Evolutionary conservation across 1,139 yeast species (phyloP), one percentile per base, ranked within the genome.

Genomic region (Taphrina betulina): DNA sequence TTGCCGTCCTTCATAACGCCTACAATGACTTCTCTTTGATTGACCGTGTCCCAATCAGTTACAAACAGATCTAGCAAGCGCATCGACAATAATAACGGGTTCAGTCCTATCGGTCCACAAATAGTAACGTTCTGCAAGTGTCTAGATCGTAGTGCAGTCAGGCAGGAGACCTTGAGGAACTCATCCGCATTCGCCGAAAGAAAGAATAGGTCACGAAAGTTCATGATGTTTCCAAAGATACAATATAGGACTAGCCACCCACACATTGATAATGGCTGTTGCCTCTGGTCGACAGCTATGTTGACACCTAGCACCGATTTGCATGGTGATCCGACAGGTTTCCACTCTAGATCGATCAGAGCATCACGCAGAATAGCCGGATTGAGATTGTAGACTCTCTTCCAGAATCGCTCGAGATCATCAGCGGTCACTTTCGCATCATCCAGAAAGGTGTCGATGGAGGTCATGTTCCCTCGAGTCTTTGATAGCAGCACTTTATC

Each of bases 361-460:
- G 42, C 42, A 23, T 38, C 42, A 14, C 29, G 42, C 42, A 38
- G 29, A 10, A 19, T 38, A 7, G 42, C 42, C 14, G 42, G 42
- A 12, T 38, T 38, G 42, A 38, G 16, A 19, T 22, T 14, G 29
- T 28, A 8, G 19, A 29, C 24, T 17, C 29, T 29, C 10, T 7
- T 38, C 42, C 42, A 38, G 29, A 38, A 22, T 14, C 42, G 22
- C 10, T 38, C 42, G 29, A 38, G 14, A n/a, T 38, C 42, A 7
- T 28, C 14, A 22, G 22, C 29, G 1, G 29, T 3, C 4, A 23
- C 42, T 4, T 24, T 17, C 24, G 22, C 24, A 19, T 38, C 19
- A n/a, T 38, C 42, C 29, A 38, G 29, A 17, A 38, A 14, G 22
- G 10, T 29, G 14, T 38, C 42, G 29, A 38, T 14, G 14, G 29